These are phyloP conservation scores for Fusarium newnesense DNA, from an alignment of 2,329 filamentous ascomycete genomes.

Conservation along the genomic window DNA sequence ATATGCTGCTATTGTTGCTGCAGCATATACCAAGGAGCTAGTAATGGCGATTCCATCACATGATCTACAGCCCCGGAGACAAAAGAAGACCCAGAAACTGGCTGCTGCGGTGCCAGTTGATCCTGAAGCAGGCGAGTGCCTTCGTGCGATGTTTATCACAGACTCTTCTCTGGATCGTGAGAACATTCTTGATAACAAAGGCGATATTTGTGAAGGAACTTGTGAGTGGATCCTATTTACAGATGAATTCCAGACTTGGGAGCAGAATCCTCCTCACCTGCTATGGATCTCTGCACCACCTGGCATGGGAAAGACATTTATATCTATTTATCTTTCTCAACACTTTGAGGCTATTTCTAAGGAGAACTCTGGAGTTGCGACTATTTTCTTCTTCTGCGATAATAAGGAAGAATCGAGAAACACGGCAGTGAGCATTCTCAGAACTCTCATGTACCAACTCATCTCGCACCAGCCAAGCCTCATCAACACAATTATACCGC, in stretches of 20 bases:
- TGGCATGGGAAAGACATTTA: background rate
- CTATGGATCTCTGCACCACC: background rate
- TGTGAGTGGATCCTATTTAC: background rate
- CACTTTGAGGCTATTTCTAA: fast-evolving
- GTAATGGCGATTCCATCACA: fast-evolving
- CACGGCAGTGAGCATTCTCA: background rate
- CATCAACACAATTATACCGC: fast-evolving
- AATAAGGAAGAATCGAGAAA: background rate
- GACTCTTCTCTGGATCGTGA: background rate
- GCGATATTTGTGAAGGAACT: background rate
- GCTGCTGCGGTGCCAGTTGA: fast-evolving
- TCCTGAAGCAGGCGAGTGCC: fast-evolving
- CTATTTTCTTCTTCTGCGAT: background rate
- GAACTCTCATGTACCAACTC: constrained; percentile 2
- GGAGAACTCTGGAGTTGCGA: fast-evolving
- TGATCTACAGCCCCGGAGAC: fast-evolving
- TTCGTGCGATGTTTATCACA: background rate
- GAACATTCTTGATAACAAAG: background rate
- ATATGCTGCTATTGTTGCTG: fast-evolving
- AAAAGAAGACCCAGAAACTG: fast-evolving
- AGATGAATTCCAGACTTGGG: background rate
- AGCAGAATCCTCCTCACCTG: fast-evolving
- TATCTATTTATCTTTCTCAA: background rate
- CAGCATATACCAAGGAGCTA: background rate
- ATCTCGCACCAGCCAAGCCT: background rate